phyloP scores from a whole-genome alignment of 257 asterid genomes.

The Penstemon barbatus region DNA sequence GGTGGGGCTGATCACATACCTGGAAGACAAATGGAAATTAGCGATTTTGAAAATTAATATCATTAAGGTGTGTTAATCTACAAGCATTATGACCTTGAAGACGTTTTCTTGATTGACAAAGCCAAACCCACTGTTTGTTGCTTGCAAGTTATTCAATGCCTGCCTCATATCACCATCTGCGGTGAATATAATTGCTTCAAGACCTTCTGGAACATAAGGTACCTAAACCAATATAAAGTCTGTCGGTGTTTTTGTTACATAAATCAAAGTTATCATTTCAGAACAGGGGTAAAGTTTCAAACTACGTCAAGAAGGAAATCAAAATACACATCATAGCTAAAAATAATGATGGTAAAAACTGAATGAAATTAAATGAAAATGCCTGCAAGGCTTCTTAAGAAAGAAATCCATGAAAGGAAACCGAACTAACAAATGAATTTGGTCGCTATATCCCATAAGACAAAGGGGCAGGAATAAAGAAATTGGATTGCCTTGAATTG shows the following conservation, averaged over 20 bases:
- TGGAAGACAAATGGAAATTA: slow-evolving; percentile 26
- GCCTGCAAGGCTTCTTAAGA: slow-evolving; percentile 5
- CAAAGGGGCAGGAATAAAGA: not conserved
- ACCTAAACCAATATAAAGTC: slow-evolving; percentile 48
- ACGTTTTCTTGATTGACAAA: slow-evolving; percentile 96
- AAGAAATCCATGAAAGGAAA: slow-evolving; percentile 1
- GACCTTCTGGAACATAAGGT: slow-evolving; percentile 94
- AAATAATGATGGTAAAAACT: not conserved
- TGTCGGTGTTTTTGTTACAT: not conserved
- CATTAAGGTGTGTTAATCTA: slow-evolving; percentile 15
- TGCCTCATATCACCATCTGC: slow-evolving; percentile 99
- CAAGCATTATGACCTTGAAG: slow-evolving; percentile 66
- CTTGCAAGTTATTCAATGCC: slow-evolving; percentile 95
- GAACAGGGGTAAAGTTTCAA: not conserved
- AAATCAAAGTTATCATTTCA: slow-evolving; percentile 6
- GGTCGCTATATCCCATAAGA: not conserved
- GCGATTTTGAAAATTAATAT: slow-evolving; percentile 9
- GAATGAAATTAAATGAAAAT: not conserved
- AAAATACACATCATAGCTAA: not conserved
- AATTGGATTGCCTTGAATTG: not conserved
- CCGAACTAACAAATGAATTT: not conserved
- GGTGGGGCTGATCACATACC: slow-evolving; percentile 99
- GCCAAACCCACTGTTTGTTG: slow-evolving; percentile 92
- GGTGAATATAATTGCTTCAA: slow-evolving; percentile 93
- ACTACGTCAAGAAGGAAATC: slow-evolving; percentile 7